phyloP scores from a whole-genome alignment of 2,329 filamentous ascomycete genomes.

The Dissoconium aciculare region DNA sequence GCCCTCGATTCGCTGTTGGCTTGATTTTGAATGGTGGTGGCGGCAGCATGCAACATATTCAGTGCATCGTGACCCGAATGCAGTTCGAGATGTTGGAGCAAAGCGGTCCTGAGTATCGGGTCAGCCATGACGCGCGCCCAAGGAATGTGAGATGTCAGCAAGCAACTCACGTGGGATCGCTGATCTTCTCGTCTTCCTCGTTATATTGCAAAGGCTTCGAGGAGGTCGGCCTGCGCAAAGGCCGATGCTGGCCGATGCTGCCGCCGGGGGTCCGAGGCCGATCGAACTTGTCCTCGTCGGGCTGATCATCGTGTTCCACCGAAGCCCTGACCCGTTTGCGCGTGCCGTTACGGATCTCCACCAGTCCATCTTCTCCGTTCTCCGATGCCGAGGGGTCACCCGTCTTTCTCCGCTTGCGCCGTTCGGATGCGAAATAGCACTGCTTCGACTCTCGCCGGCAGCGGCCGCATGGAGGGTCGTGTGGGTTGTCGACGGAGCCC shows the following conservation, averaged over 20 bases:
- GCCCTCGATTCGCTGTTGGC: slow-evolving; percentile 16
- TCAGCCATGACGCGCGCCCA: too few relatives aligned
- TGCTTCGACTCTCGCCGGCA: slow-evolving; percentile 92
- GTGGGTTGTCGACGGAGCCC: slow-evolving; percentile 74
- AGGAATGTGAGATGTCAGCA: too few relatives aligned
- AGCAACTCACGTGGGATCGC: slow-evolving; percentile 38
- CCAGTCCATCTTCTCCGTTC: slow-evolving; percentile 38
- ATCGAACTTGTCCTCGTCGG: slow-evolving; percentile 37
- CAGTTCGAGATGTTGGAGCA: slow-evolving; percentile 50
- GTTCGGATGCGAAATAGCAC: slow-evolving; percentile 90
- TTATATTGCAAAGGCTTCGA: slow-evolving; percentile 21
- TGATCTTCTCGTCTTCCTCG: slow-evolving; percentile 42
- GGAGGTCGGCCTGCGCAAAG: slow-evolving; percentile 46
- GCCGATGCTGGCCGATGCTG: slow-evolving; percentile 49
- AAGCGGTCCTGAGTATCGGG: slow-evolving; percentile 34
- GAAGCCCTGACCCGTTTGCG: slow-evolving; percentile 43
- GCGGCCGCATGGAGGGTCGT: slow-evolving; percentile 83
- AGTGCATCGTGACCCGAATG: slow-evolving; percentile 88
- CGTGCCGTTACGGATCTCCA: slow-evolving; percentile 54
- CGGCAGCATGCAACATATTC: slow-evolving; percentile 80
- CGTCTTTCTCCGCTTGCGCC: slow-evolving; percentile 68
- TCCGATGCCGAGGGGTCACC: slow-evolving; percentile 27
- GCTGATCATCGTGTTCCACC: slow-evolving; percentile 25
- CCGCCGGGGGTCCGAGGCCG: slow-evolving; percentile 52
- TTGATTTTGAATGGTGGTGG: slow-evolving; percentile 26